Evolutionary conservation across 2,329 filamentous ascomycete species (phyloP).

Genomic region (Diaporthe aspalathi): DNA sequence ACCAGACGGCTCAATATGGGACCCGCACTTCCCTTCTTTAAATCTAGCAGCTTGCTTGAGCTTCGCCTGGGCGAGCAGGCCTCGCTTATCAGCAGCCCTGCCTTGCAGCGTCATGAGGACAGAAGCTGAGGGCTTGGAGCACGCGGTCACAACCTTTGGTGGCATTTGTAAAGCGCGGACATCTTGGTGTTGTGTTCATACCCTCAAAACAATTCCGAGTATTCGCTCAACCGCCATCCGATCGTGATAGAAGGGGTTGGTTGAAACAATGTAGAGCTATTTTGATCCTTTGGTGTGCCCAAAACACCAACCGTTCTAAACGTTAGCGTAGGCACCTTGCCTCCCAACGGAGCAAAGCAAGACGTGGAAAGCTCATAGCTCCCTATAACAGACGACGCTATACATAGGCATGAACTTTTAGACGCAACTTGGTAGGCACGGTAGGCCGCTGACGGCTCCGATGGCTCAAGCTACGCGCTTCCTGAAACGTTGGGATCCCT

Average conservation of each 20-base stretch:
- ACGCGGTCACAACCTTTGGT: not conserved
- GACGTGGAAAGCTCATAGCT: conserved; percentile 4
- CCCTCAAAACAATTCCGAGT: not conserved
- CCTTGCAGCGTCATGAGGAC: not conserved
- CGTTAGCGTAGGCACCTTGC: not conserved
- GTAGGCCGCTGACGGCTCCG: not conserved
- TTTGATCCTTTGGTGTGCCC: conserved; percentile 20
- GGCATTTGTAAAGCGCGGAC: not conserved
- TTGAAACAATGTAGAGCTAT: conserved; percentile 25
- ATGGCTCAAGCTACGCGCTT: not conserved
- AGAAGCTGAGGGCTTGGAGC: not conserved
- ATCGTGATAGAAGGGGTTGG: conserved; percentile 1
- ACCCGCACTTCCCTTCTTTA: not conserved
- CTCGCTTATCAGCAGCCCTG: not conserved
- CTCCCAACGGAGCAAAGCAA: not conserved
- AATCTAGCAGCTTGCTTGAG: not conserved
- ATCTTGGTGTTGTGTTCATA: not conserved
- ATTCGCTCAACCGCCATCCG: not conserved
- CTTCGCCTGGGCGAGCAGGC: not conserved
- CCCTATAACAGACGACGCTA: not conserved
- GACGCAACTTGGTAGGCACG: not conserved
- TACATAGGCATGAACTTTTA: conserved; percentile 6
- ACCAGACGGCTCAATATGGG: not conserved
- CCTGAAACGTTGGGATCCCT: conserved; percentile 17
- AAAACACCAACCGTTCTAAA: conserved; percentile 14